phyloP scores from a whole-genome alignment of 352 stramenopile species.

The Globisporangium iwayamae region DNA sequence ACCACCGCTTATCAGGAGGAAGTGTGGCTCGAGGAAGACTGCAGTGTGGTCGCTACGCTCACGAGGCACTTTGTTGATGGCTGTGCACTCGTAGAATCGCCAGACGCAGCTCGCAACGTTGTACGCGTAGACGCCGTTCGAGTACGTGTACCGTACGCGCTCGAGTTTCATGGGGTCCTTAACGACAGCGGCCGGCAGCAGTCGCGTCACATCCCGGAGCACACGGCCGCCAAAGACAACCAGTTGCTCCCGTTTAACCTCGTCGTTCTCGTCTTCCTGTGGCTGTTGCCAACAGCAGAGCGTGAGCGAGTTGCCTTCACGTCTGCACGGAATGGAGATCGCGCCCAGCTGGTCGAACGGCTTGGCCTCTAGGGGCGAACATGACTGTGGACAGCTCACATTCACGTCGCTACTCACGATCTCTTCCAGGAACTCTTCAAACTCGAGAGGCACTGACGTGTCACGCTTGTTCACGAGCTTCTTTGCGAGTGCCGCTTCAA shows the following conservation, averaged over 20 bases:
- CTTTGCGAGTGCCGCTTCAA: conserved; percentile 9
- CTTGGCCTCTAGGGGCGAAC: conserved; percentile 11
- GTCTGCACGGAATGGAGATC: conserved; percentile 45
- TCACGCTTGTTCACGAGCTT: conserved; percentile 9
- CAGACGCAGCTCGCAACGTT: conserved; percentile 32
- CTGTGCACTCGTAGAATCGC: conserved; percentile 36
- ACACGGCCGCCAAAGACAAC: conserved; percentile 58
- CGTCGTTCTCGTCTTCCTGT: neutral
- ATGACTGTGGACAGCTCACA: conserved; percentile 17
- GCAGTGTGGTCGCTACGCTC: conserved; percentile 57
- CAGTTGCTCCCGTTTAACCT: conserved; percentile 17
- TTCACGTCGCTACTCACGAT: conserved; percentile 27
- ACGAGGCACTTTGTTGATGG: conserved; percentile 18
- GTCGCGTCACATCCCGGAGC: conserved; percentile 41
- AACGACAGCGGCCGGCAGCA: conserved; percentile 30
- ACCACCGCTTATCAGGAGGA: conserved; percentile 50
- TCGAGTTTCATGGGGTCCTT: conserved; percentile 48
- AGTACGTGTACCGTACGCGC: conserved; percentile 54
- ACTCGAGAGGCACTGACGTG: conserved; percentile 13
- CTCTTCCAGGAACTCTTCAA: conserved; percentile 32
- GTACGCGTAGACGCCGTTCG: conserved; percentile 56
- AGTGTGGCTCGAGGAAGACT: conserved; percentile 43
- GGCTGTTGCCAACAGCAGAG: conserved; percentile 26
- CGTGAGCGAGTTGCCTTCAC: conserved; percentile 64
- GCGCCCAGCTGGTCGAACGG: conserved; percentile 33